Base-by-base conservation (phyloP, 148 eudicot species). In the Arbutus unedo region DNA sequence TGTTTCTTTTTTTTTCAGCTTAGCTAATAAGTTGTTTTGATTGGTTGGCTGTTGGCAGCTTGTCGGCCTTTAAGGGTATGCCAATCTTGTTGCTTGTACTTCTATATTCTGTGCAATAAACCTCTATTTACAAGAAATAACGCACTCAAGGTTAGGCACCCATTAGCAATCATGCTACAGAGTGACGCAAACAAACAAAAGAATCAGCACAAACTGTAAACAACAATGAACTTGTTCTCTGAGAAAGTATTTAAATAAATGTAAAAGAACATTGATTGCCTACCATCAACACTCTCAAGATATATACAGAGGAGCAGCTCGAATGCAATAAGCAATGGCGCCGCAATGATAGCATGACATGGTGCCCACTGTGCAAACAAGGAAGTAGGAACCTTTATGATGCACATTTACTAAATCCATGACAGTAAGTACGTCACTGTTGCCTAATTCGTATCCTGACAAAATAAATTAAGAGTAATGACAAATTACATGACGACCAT, bases 291-390 rank as follows among this genome's bases (percentile, higher is more conserved):
- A 84, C 93, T 93, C 89, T 95, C 95, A 70, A 96, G 98, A 89
- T 91, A 90, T 87, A 92, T 85, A 90, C 99, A 96, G 64, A 96
- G 92, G 78, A 94, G 99, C 79, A 94, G 91, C 87, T 96, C 98
- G 80, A 96, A 96, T 16, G 98, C 95, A 81, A 94, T 83, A 84
- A 96, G 88, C 91, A 96, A 91, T 78, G 98, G 98, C 64, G 93
- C 88, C 31, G 98, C 97, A 78, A 93, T 92, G 71, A 96, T 85
- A 78, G 98, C 93, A 91, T 96, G 98, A 83, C 98, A 96, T 19
- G 98, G 98, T 75, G 98, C 97, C 98, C 98, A 96, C 98, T 96
- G 92, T 82, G 59, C 74, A 60, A 45, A 87, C 56, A 77, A 31
- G 23, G 13, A 19, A 73, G 44, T 74, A 7, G 79, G 78, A 56